Evolutionary conservation across 2,329 filamentous ascomycete genomes (phyloP), one percentile per base, ranked within the genome.

Genomic region (Neurospora sp.): DNA sequence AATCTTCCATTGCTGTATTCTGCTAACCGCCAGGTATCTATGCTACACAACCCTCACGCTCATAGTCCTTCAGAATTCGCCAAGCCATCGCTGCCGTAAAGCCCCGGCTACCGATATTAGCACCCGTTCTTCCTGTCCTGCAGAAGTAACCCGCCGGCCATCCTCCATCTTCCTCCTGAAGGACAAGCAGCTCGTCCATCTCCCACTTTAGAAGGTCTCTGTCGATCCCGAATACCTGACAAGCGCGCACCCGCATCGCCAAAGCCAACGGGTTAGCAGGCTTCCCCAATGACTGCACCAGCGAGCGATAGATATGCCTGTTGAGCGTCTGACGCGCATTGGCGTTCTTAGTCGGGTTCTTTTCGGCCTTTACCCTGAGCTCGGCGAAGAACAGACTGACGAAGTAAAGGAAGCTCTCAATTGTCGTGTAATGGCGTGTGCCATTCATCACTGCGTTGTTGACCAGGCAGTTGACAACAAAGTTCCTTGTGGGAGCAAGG

Each of bases 91-190:
- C 66, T 12, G 69, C 67, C 36, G 69, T 67, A 17, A 62, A 36
- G 12, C 66, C 69, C 41, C 46, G 38, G 5, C 62, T 69, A 37
- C 66, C 69, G 43, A 69, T 67, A 40, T 46, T 36, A 57, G 23
- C 23, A 39, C 41, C 39, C 8, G 43, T 40, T 23, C 37, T 67
- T 5, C 41, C 66, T 4, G 38, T 8, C 17, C 6, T 40, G 40
- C 69, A 69, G 10, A 67, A 69, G 19, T 43, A 12, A 11, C 69
- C 69, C 11, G 69, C 69, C 41, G 66, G 69, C 69, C 69, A 69
- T 12, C 69, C 69, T 33, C 69, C 69, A 67, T 69, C 69, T 28
- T 57, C 19, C 46, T 67, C 66, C 10, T 69, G 69, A 66, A 69
- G 19, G n/a, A 37, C 41, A 23, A 69, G 17, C 69, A 69, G 28